Evolutionary conservation across 306 rosid genomes (phyloP).

Genomic region (Cucurbita maxima): DNA sequence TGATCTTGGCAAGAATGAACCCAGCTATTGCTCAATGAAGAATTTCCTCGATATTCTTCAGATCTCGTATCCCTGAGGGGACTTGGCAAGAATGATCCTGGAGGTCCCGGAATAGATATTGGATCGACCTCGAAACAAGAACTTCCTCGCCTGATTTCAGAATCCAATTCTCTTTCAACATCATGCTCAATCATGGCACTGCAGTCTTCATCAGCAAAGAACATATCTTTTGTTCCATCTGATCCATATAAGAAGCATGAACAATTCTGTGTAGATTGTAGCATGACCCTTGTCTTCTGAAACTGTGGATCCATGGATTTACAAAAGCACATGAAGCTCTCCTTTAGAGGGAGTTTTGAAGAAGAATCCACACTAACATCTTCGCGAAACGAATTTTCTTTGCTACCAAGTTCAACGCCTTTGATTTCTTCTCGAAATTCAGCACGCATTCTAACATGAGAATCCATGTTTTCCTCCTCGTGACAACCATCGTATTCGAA

Average conservation of each 20-base stretch:
- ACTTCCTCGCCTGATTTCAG: constrained; percentile 21
- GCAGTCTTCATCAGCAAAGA: constrained; percentile 22
- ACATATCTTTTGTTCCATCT: constrained; percentile 12
- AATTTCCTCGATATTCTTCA: constrained; percentile 42
- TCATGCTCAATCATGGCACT: constrained; percentile 19
- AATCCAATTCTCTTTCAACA: constrained; percentile 18
- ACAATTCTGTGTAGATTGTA: constrained; percentile 8
- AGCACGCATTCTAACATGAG: constrained; percentile 7
- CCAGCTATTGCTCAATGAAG: constrained; percentile 37
- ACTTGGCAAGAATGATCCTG: constrained; percentile 52
- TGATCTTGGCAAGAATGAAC: constrained; percentile 40
- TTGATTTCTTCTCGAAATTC: constrained; percentile 10
- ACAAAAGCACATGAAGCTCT: constrained; percentile 8
- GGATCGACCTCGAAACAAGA: constrained; percentile 32
- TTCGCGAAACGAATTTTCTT: constrained; percentile 9
- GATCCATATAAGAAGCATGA: constrained; percentile 8
- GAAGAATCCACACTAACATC: constrained; percentile 14
- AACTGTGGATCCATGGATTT: constrained; percentile 17
- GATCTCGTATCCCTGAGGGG: constrained; percentile 42
- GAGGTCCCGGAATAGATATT: constrained; percentile 52
- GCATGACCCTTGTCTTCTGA: constrained; percentile 10
- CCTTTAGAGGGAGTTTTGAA: constrained; percentile 6
- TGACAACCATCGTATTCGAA: not conserved
- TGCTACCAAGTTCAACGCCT: constrained; percentile 4
- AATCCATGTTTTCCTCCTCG: constrained; percentile 8